These are phyloP conservation scores for Veloboletus limbatus DNA, from an alignment of 1,284 basidiomycete species.

Conservation along the genomic window DNA sequence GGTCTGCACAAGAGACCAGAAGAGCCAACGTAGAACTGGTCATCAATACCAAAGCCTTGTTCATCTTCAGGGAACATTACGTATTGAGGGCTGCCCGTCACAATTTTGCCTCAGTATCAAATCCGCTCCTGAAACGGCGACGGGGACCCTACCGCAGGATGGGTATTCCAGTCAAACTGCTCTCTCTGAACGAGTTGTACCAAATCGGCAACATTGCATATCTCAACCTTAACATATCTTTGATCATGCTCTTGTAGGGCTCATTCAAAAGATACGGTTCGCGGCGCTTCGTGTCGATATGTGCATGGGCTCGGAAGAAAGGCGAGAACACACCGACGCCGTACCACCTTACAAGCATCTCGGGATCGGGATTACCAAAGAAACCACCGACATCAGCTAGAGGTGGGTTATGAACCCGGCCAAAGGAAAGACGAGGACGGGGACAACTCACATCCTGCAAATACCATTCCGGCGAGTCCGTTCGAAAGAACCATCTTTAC, in stretches of 20 bases:
- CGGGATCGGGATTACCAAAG: conserved; percentile 93
- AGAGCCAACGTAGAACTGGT: conserved; percentile 91
- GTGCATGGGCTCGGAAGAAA: conserved; percentile 98
- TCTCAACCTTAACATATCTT: conserved; percentile 78
- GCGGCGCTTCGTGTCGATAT: conserved; percentile 96
- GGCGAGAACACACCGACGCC: conserved; percentile 93
- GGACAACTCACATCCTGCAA: conserved; percentile 76
- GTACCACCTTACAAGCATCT: conserved; percentile 98
- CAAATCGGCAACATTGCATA: conserved; percentile 91
- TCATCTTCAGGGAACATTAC: conserved; percentile 88
- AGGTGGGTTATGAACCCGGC: conserved; percentile 8
- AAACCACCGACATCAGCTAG: conserved; percentile 96
- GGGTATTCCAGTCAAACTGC: conserved; percentile 76
- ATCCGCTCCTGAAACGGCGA: background rate
- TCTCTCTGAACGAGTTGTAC: conserved; percentile 95
- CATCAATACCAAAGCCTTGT: conserved; percentile 84
- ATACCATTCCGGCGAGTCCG: conserved; percentile 91
- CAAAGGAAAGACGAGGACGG: background rate
- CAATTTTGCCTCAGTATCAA: background rate
- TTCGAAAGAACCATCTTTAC: conserved; percentile 93
- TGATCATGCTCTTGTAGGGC: conserved; percentile 80
- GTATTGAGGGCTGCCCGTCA: conserved; percentile 79
- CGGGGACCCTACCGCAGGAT: conserved; percentile 63
- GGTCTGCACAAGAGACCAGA: conserved; percentile 93
- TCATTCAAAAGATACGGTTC: conserved; percentile 94